Evolutionary conservation across 2,329 filamentous ascomycete species (phyloP), one percentile per base, ranked within the genome.

Genomic region (Neodidymelliopsis sp.): DNA sequence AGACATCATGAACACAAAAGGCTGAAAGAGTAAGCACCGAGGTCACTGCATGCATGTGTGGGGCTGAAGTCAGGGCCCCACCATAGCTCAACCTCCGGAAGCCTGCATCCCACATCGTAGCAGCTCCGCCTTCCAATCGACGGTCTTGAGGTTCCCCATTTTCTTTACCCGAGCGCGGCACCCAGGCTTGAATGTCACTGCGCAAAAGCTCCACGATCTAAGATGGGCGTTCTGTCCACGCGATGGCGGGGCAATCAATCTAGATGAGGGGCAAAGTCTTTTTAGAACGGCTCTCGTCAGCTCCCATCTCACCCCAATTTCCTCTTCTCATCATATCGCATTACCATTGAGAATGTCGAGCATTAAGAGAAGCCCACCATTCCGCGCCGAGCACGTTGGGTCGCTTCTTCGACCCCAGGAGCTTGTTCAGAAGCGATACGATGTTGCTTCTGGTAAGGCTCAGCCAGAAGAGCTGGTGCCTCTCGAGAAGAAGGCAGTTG

Each of bases 341-440:
- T 36, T 33, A 38, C 20, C 41, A 73, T 74, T 54, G 71, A 74
- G 59, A 24, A 65, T 66, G 68, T 59, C 66, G 29, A 50, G 64
- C 28, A 60, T 60, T 28, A 71, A 70, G 54, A 64, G 66, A 65
- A 67, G 55, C 56, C 82, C 84, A 30, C 86, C 84, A 38, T 90
- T 88, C 73, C 81, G 88, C 66, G 86, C 86, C 51, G 87, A 90
- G 73, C 87, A 90, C 58, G 80, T 89, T 53, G 87, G 87, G 38
- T 89, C 86, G 11, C 77, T 90, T 23, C 81, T 90, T 49, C 84
- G 87, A 23, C 86, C 87, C 1, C 71, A 83, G 41, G 74, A 80
- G 40, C 80, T 90, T 19, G 77, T 88, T 11, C 76, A 83, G 35
- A 81, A 82, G 36, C 79, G 87, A 71, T 75, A 79, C 57, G 69